Evolutionary conservation across 192 early-diverging fungal genomes (phyloP).

Genomic region (Linnemannia zychae): DNA sequence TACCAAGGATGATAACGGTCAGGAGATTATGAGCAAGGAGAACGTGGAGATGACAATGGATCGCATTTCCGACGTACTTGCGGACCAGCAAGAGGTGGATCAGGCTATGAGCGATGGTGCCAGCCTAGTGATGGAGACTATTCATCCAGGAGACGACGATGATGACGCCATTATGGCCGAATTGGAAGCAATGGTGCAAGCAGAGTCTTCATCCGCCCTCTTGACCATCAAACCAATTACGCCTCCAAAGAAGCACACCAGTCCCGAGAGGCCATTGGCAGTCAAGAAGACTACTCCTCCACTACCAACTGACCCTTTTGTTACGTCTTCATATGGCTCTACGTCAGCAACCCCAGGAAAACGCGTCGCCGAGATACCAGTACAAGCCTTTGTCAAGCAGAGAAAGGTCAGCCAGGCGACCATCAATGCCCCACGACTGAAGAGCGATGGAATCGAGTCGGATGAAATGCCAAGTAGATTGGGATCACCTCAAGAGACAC

Average conservation of each 20-base stretch:
- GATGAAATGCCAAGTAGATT: not conserved
- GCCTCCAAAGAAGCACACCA: constrained; percentile 2
- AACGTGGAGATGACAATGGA: constrained; percentile 73
- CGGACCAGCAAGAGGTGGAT: constrained; percentile 75
- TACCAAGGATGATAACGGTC: constrained; percentile 31
- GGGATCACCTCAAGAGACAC: not conserved
- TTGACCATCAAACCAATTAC: not conserved
- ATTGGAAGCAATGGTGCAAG: constrained; percentile 27
- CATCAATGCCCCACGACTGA: constrained; percentile 17
- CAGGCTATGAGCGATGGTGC: constrained; percentile 62
- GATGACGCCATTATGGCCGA: constrained; percentile 49
- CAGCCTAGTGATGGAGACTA: constrained; percentile 26
- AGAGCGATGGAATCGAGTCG: not conserved
- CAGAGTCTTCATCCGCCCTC: not conserved
- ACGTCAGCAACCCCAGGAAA: constrained; percentile 21
- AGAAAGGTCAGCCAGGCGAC: constrained; percentile 43
- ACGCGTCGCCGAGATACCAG: constrained; percentile 46
- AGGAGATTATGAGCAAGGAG: constrained; percentile 58
- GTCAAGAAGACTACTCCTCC: constrained; percentile 19
- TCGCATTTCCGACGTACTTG: constrained; percentile 67
- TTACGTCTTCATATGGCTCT: not conserved
- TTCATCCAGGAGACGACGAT: constrained; percentile 23
- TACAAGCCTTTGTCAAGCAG: constrained; percentile 31
- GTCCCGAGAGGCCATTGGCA: not conserved
- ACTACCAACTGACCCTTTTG: constrained; percentile 11